A percentile compares a stretch with the other conserved stretches of the same genome.
These are phyloP conservation scores for Kodamaea restingae DNA, from an alignment of 805 yeast species.

Conservation along the genomic window DNA sequence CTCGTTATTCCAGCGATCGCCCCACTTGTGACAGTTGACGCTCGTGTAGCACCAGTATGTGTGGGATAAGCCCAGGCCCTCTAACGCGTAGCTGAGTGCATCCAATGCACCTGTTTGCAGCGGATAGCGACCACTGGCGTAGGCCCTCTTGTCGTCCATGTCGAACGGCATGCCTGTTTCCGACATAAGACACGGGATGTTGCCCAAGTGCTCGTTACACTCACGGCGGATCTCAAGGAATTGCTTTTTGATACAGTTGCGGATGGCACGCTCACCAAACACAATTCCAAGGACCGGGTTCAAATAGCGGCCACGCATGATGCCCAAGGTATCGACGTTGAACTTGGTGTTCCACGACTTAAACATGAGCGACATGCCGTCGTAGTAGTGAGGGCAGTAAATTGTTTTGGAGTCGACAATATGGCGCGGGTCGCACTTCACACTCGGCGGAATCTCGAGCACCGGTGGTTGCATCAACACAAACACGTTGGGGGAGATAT, in stretches of 20 bases:
- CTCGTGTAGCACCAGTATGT: conserved; percentile 85
- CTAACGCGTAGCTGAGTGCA: conserved; percentile 75
- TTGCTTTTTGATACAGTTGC: conserved; percentile 69
- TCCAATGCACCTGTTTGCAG: conserved; percentile 82
- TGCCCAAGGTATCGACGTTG: conserved; percentile 87
- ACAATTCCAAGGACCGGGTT: conserved; percentile 74
- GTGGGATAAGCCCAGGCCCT: conserved; percentile 64
- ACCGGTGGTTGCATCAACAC: conserved; percentile 80
- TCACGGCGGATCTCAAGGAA: conserved; percentile 64
- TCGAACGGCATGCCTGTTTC: conserved; percentile 99
- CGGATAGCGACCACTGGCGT: conserved; percentile 56
- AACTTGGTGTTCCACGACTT: conserved; percentile 80
- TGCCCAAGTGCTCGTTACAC: conserved; percentile 58
- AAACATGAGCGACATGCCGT: conserved; percentile 89
- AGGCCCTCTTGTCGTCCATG: conserved; percentile 80
- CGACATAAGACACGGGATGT: conserved; percentile 73
- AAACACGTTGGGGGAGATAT: conserved; percentile 42
- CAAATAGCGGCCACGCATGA: conserved; percentile 70
- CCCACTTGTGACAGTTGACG: conserved; percentile 73
- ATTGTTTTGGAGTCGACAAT: conserved; percentile 63
- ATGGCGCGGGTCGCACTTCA: conserved; percentile 44
- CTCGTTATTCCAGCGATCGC: conserved; percentile 92
- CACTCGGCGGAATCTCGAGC: conserved; percentile 66
- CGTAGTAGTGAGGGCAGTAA: conserved; percentile 88
- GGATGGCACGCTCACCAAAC: conserved; percentile 74